These are phyloP conservation scores for Trichosanthes cucumerina DNA, from an alignment of 306 rosid species.

Conservation along the genomic window DNA sequence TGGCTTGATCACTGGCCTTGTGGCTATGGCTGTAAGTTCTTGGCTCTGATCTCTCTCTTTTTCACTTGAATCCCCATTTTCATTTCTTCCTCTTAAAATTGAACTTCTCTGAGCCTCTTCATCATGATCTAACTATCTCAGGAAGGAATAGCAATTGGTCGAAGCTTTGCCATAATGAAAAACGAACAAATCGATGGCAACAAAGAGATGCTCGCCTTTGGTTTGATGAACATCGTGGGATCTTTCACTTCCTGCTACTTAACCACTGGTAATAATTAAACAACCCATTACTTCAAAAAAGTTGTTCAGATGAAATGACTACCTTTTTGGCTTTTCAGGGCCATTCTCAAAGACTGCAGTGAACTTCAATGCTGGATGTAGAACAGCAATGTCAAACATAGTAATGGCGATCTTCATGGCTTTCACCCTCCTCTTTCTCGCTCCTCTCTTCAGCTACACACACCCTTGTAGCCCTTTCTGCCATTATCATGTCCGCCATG, in stretches of 20 bases:
- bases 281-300: background rate
- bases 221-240: constrained; percentile 72
- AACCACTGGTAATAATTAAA: constrained; percentile 51
- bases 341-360: constrained; percentile 96
- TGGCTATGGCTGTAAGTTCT: constrained; percentile 66
- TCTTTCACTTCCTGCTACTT: constrained; percentile 86
- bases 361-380: constrained; percentile 71
- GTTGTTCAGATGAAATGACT: background rate
- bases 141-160: constrained; percentile 98
- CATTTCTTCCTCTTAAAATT: background rate
- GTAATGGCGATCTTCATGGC: constrained; percentile 46
- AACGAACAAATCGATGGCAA: constrained; percentile 84
- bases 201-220: constrained; percentile 84
- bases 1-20: constrained; percentile 42
- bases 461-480: constrained; percentile 74
- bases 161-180: constrained; percentile 57
- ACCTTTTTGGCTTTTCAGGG: constrained; percentile 38
- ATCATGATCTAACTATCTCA: constrained; percentile 3
- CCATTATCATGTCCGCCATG: constrained; percentile 80
- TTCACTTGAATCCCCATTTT: background rate
- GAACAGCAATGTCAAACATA: constrained; percentile 52
- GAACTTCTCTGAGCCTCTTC: background rate
- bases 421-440: constrained; percentile 48
- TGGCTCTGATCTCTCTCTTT: background rate
- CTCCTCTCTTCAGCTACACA: constrained; percentile 70